These are phyloP conservation scores for Chaetomiaceae sp. DNA, from an alignment of 2,329 filamentous ascomycete species.

Conservation along the genomic window DNA sequence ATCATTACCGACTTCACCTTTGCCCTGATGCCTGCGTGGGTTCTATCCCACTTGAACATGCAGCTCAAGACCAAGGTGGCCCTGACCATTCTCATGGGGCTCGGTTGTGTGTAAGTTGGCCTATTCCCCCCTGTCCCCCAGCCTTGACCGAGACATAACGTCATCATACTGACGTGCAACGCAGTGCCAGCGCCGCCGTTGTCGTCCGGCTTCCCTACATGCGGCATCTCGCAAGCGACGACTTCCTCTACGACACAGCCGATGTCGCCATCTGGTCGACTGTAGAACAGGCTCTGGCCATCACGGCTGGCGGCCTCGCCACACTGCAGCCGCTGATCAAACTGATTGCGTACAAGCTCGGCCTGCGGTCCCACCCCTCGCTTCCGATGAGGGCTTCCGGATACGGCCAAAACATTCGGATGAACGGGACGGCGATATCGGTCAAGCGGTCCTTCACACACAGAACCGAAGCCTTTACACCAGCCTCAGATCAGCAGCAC, in stretches of 20 bases:
- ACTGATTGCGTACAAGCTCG: constrained; percentile 32
- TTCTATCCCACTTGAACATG: constrained; percentile 55
- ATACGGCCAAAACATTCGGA: not conserved
- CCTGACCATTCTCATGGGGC: constrained; percentile 48
- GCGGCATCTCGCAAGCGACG: constrained; percentile 22
- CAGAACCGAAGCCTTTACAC: not conserved
- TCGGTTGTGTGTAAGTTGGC: constrained; percentile 49
- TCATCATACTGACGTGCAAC: no score
- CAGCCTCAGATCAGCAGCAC: not conserved
- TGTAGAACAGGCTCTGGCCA: constrained; percentile 44
- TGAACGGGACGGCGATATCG: constrained; percentile 9
- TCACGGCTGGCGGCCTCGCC: constrained; percentile 45
- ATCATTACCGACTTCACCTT: constrained; percentile 49
- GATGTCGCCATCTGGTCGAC: constrained; percentile 48
- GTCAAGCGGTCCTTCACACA: constrained; percentile 14
- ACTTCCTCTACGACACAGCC: constrained; percentile 42
- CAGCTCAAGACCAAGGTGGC: constrained; percentile 46
- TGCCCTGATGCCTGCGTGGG: constrained; percentile 48
- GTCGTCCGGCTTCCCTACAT: constrained; percentile 38
- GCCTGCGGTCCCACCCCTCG: constrained; percentile 12
- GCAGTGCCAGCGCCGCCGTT: constrained; percentile 43
- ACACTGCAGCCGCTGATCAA: constrained; percentile 44
- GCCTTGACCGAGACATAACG: no score
- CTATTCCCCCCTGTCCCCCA: no score
- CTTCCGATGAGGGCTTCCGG: not conserved